Percentiles rank a stretch among this genome's conserved stretches.
These are phyloP conservation scores for Xylona heveae DNA, from an alignment of 495 filamentous ascomycete genomes.

Conservation along the genomic window DNA sequence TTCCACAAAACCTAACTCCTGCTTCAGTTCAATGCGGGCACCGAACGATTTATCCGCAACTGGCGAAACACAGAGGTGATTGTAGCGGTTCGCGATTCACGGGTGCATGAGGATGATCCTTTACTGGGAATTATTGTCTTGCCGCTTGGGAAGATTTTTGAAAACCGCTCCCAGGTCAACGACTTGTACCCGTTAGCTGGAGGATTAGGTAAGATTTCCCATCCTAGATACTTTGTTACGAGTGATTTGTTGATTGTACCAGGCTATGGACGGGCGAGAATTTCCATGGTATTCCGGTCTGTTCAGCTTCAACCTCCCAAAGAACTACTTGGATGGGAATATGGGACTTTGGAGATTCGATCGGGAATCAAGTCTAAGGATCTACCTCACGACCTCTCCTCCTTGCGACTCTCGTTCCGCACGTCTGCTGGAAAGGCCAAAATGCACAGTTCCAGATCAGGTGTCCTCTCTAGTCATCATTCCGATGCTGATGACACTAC, in stretches of 20 bases:
- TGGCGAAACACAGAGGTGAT: conserved; percentile 42
- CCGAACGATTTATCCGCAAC: conserved; percentile 47
- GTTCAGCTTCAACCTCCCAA: conserved; percentile 32
- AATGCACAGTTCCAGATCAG: conserved; percentile 22
- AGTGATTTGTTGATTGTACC: no score
- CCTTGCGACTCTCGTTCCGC: conserved; percentile 30
- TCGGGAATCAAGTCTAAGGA: conserved; percentile 14
- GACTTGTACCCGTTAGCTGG: conserved; percentile 33
- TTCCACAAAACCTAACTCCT: neutral
- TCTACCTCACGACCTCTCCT: conserved; percentile 20
- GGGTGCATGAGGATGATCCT: conserved; percentile 42
- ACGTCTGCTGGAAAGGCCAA: conserved; percentile 30
- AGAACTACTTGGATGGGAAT: conserved; percentile 39
- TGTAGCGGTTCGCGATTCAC: conserved; percentile 38
- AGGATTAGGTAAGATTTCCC: conserved; percentile 34
- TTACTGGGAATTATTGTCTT: conserved; percentile 47
- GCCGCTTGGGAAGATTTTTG: conserved; percentile 32
- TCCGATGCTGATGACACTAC: conserved; percentile 4
- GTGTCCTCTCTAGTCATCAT: neutral
- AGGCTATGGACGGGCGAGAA: conserved; percentile 41
- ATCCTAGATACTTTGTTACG: no score
- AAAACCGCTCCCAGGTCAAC: conserved; percentile 33
- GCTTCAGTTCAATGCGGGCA: conserved; percentile 57
- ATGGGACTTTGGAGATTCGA: conserved; percentile 38
- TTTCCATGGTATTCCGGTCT: conserved; percentile 50